Evolutionary conservation across 768 basidiomycete genomes (phyloP).

Genomic region (Jaapia argillacea): DNA sequence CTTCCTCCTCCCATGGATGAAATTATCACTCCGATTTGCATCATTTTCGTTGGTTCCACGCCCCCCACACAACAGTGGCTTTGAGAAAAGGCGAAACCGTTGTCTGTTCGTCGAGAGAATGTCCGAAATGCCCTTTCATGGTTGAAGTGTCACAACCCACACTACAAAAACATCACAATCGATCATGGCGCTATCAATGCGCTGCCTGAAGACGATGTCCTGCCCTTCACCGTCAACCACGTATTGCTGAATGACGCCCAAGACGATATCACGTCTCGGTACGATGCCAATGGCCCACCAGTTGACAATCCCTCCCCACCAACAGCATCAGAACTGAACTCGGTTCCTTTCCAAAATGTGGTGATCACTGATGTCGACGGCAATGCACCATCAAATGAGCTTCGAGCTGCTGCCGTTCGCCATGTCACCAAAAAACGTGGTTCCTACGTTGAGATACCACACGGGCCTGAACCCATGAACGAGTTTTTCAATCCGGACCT

Average conservation of each 20-base stretch:
- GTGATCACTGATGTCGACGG: conserved; percentile 23
- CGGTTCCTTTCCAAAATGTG: conserved; percentile 13
- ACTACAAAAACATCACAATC: conserved; percentile 23
- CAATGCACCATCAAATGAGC: conserved; percentile 13
- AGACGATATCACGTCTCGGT: conserved; percentile 7
- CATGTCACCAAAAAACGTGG: conserved; percentile 22
- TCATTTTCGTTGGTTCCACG: conserved; percentile 28
- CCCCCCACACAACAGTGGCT: conserved; percentile 21
- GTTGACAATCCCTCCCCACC: conserved; percentile 10
- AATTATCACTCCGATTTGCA: conserved; percentile 24
- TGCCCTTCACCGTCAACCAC: conserved; percentile 20
- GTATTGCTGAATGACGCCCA: conserved; percentile 8
- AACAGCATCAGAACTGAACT: conserved; percentile 14
- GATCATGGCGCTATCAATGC: conserved; percentile 10
- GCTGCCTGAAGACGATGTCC: no score
- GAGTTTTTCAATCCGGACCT: conserved; percentile 26
- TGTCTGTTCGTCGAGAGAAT: conserved; percentile 20
- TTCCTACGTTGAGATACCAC: conserved; percentile 19
- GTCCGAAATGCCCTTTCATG: conserved; percentile 24
- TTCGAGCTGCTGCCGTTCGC: conserved; percentile 22
- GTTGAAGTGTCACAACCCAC: conserved; percentile 25
- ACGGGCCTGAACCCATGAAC: conserved; percentile 21
- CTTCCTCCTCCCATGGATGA: conserved; percentile 28
- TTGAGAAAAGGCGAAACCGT: conserved; percentile 22
- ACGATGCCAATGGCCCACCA: background rate